Base-by-base conservation (phyloP, 1,284 basidiomycete genomes). In the Dichomitus squalens region DNA sequence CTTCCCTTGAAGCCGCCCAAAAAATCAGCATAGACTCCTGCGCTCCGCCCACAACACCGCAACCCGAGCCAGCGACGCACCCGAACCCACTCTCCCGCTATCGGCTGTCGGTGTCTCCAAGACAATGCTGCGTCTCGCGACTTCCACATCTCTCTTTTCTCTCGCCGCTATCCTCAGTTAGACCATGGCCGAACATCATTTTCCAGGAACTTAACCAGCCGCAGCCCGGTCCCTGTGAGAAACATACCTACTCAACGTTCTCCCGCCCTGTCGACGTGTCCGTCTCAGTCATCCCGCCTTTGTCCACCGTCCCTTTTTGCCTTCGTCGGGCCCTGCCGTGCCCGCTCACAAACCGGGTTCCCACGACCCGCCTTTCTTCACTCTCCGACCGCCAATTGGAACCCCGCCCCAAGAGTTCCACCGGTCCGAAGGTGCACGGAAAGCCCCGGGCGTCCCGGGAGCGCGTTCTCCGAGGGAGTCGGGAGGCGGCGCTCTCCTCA, bases 51-150 rank as follows among this genome's bases (percentile, higher is more conserved):
- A 23, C 40, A 41, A 14, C 21, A 4, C 9, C 25, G 21, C 21
- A 21, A 41, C 38, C 38, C 38, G 38, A 39, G 38, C 38, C 18
- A 11, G 8, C 12, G 16, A n/a, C 41, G 41, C 12, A 25, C 9
- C 25, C 41, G 25, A 14, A 44, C n/a, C 41, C 4, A 25, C 21
- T 33, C 31, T n/a, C 18, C 41, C 12, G 9, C 11, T n/a, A 23
- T 18, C 8, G 21, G 7, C 25, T 16, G 14, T n/a, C 25, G 18
- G 21, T 20, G 31, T 53, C 34, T 44, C 52, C 52, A 27, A 36
- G 52, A 46, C 43, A 34, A 53, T 46, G 41, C n/a, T n/a, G 44
- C 51, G 29, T 16, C 52, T 4, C n/a, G 18, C 43, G 33, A n/a
- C 20, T 46, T n/a, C 43, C 29, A 25, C 27, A 11, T 31, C 25